Base-by-base conservation (phyloP, 2,329 filamentous ascomycete species). In the Aspergillus ruber region DNA sequence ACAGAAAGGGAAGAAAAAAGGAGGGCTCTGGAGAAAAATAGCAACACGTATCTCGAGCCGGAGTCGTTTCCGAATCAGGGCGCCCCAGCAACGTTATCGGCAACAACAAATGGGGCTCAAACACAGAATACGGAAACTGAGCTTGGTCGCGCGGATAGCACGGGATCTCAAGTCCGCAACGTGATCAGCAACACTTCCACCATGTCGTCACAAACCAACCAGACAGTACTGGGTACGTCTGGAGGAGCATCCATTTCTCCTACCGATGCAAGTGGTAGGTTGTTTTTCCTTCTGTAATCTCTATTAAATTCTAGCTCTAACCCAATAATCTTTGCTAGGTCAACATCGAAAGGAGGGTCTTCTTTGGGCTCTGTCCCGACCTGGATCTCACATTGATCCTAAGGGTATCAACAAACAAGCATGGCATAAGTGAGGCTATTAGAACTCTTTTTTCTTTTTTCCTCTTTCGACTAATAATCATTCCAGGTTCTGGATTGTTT, bases 1-100 rank as follows among this genome's bases (percentile, higher is more conserved):
- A 88, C 88, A n/a, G 93, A 97, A 65, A 81, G 93, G 36, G 93
- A 98, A 65, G 93, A 97, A 69, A 96, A 97, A 72, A 80, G 94
- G 48, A 80, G 93, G 46, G 80, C 86, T 15, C 73, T 98, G 10
- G 93, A 98, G 68, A 96, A 93, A 73, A 91, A 84, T 65, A 90
- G 85, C 52, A 83, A 83, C 46, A 74, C 79, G 7, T 88, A 86
- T 62, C 75, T 81, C 41, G 87, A 90, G 57, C 82, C 85, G 8
- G 85, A 89, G 45, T 77, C 76, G 43, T 67, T 77, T 17, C 70
- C 75, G 48, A 66, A 73, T 6, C 60, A 73, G 1, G 56, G 50
- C 27, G 23, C 62, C 59, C 48, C 71, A 57, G 49, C 67, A 61
- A 44, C 58, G 40, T 39, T 39, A 18, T 39, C 36, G 13, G 59